phyloP scores from a whole-genome alignment of 2,329 filamentous ascomycete species.

The Pseudogymnoascus sp. region DNA sequence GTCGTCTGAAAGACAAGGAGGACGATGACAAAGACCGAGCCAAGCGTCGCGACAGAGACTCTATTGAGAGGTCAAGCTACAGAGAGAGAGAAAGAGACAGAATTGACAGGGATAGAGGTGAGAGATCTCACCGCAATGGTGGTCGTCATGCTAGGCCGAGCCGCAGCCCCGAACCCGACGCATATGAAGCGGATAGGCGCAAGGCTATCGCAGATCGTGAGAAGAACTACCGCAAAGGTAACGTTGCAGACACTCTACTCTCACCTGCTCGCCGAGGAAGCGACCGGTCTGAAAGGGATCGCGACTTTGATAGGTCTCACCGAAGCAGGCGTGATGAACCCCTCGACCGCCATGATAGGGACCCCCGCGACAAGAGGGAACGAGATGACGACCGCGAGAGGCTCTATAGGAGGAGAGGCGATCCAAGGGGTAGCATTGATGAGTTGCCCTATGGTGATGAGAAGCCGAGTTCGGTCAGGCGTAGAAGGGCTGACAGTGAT shows the following conservation, averaged over 20 bases:
- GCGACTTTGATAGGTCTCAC: constrained; percentile 32
- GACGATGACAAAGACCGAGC: constrained; percentile 68
- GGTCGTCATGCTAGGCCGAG: constrained; percentile 57
- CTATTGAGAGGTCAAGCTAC: constrained; percentile 35
- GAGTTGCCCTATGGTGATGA: constrained; percentile 88
- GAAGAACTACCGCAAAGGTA: constrained; percentile 79
- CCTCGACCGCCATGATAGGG: constrained; percentile 58
- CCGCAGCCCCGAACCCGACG: constrained; percentile 84
- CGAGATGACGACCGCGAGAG: constrained; percentile 87
- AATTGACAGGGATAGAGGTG: constrained; percentile 47
- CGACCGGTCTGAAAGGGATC: constrained; percentile 37
- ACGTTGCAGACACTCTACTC: constrained; percentile 57
- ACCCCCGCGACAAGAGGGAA: constrained; percentile 66
- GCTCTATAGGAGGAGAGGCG: constrained; percentile 71
- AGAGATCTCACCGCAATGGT: constrained; percentile 55
- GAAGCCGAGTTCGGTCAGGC: constrained; percentile 56
- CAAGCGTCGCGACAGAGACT: constrained; percentile 51
- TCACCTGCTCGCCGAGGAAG: constrained; percentile 31
- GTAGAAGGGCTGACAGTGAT: constrained; percentile 73
- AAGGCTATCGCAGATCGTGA: constrained; percentile 92
- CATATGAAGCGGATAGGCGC: constrained; percentile 90
- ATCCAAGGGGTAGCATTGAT: constrained; percentile 71
- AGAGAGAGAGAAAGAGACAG: constrained; percentile 50
- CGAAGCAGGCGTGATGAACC: constrained; percentile 55
- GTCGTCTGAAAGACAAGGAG: constrained; percentile 84